A percentile compares a stretch with the other conserved stretches of the same genome.
phyloP scores from a whole-genome alignment of 495 filamentous ascomycete species.

The Aspergillus diversus region DNA sequence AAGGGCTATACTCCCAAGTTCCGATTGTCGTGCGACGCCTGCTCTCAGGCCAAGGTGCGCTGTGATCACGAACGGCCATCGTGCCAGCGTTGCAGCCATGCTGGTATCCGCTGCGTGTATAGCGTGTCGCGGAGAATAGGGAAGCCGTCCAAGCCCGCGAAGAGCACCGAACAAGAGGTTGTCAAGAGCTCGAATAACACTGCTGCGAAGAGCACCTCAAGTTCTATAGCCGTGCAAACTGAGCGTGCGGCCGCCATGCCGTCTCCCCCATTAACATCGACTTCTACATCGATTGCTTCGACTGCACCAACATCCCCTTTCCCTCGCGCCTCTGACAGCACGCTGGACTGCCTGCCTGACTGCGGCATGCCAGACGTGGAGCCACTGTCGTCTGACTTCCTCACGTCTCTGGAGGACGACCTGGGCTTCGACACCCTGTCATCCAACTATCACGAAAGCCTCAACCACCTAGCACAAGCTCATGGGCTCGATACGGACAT shows the following conservation, averaged over 20 bases:
- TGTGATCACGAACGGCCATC: background rate
- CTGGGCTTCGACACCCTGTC: background rate
- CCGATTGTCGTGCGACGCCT: background rate
- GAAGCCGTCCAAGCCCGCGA: background rate
- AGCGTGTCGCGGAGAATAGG: background rate
- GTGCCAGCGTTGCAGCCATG: background rate
- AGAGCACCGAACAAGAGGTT: background rate
- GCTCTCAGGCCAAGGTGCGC: background rate
- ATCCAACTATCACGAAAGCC: background rate
- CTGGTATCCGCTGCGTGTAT: background rate
- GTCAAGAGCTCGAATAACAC: background rate
- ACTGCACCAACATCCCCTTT: background rate
- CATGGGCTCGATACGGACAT: background rate
- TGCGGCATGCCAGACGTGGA: background rate
- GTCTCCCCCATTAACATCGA: background rate
- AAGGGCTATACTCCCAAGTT: background rate
- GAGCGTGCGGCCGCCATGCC: background rate
- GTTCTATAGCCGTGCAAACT: background rate
- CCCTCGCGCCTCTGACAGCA: background rate
- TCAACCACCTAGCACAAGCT: background rate
- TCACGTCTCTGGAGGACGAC: background rate
- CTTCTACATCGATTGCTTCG: background rate
- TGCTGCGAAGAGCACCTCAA: background rate
- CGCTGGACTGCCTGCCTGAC: background rate
- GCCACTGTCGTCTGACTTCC: background rate